Percentiles rank a stretch among this genome's conserved stretches.
Evolutionary conservation across 2,329 filamentous ascomycete species (phyloP).

Genomic region (Scorias spongiosa): DNA sequence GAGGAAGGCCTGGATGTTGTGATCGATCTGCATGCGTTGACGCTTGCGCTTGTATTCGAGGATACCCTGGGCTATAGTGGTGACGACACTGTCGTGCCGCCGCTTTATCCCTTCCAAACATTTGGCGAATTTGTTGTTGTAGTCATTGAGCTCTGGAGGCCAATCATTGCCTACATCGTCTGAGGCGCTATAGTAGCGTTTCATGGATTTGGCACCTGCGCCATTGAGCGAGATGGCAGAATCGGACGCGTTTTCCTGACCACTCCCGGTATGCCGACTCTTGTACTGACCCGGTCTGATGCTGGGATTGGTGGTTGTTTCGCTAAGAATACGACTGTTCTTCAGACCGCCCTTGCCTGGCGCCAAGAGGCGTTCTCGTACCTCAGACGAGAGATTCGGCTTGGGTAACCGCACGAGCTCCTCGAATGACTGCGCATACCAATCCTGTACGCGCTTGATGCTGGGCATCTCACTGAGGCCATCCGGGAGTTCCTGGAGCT

Average conservation of each 20-base stretch:
- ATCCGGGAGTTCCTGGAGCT: slow-evolving; percentile 82
- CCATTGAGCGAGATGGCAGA: slow-evolving; percentile 32
- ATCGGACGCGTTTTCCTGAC: slow-evolving; percentile 28
- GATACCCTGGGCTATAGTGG: slow-evolving; percentile 94
- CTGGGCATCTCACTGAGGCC: slow-evolving; percentile 97
- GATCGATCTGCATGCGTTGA: slow-evolving; percentile 95
- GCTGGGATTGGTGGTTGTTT: slow-evolving; percentile 81
- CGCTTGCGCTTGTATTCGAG: slow-evolving; percentile 93
- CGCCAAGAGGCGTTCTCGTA: slow-evolving; percentile 64
- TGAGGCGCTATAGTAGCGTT: slow-evolving; percentile 71
- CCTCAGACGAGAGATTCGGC: slow-evolving; percentile 59
- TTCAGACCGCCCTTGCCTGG: slow-evolving; percentile 45
- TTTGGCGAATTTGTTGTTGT: slow-evolving; percentile 81
- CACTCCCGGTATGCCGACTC: slow-evolving; percentile 38
- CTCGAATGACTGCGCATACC: slow-evolving; percentile 99
- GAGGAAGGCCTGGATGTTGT: slow-evolving; percentile 91
- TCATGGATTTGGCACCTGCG: slow-evolving; percentile 28
- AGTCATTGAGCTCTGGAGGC: slow-evolving; percentile 87
- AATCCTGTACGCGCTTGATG: slow-evolving; percentile 85
- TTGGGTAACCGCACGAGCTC: slow-evolving; percentile 81
- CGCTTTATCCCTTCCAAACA: slow-evolving; percentile 88
- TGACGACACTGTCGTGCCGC: slow-evolving; percentile 91
- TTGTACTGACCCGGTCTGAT: slow-evolving; percentile 69
- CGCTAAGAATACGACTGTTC: slow-evolving; percentile 53
- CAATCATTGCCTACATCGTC: slow-evolving; percentile 79